These are phyloP conservation scores for Lophiostoma macrostomum DNA, from an alignment of 495 filamentous ascomycete genomes.

Conservation along the genomic window DNA sequence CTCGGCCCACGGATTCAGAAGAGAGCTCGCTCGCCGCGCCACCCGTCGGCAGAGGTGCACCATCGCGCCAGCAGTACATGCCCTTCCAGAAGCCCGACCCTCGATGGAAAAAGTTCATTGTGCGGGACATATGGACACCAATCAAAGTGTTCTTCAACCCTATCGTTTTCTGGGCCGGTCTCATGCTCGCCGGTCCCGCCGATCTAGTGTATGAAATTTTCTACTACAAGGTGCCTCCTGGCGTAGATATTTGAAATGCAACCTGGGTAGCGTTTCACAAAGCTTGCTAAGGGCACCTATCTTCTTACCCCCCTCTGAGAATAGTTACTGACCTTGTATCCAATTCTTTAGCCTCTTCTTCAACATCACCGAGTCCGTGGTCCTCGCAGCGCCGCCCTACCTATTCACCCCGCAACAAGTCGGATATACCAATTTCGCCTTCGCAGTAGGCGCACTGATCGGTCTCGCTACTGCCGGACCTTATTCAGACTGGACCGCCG, in stretches of 20 bases:
- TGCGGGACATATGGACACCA: slow-evolving; percentile 48
- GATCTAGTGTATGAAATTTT: no score
- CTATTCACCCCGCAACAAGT: slow-evolving; percentile 46
- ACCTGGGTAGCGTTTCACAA: no score
- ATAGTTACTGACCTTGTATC: no score
- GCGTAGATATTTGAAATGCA: no score
- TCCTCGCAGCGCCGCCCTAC: slow-evolving; percentile 56
- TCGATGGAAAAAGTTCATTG: slow-evolving; percentile 42
- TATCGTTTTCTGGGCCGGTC: slow-evolving; percentile 57
- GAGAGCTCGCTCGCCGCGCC: neutral
- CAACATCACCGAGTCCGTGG: slow-evolving; percentile 60
- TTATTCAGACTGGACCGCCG: slow-evolving; percentile 57
- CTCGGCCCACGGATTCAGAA: neutral
- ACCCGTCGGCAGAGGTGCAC: slow-evolving; percentile 48
- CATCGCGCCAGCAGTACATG: slow-evolving; percentile 53
- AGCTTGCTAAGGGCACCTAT: no score
- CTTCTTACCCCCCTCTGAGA: no score
- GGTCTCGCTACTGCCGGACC: slow-evolving; percentile 53
- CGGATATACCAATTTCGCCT: slow-evolving; percentile 46
- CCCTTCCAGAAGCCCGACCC: slow-evolving; percentile 45
- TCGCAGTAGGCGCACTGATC: slow-evolving; percentile 54
- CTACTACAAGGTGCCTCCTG: no score
- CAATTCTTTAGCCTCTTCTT: no score
- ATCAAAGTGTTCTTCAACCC: slow-evolving; percentile 57
- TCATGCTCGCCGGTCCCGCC: slow-evolving; percentile 58